Percentiles rank a stretch among this genome's conserved stretches.
phyloP scores from a whole-genome alignment of 2,329 filamentous ascomycete species.

The Neofusicoccum umdonicola region DNA sequence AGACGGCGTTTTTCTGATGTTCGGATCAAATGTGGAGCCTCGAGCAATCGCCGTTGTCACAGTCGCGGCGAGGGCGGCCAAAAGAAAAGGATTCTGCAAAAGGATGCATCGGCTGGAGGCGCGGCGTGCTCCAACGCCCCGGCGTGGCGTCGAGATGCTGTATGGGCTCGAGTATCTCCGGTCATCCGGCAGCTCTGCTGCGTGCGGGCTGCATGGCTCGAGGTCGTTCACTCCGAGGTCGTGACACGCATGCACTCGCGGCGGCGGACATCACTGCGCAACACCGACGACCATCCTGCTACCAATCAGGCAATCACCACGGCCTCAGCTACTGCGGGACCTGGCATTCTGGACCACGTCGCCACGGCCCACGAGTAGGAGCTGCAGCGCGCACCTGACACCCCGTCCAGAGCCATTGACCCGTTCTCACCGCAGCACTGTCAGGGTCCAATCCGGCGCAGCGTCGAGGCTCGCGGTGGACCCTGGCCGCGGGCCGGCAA shows the following conservation, averaged over 20 bases:
- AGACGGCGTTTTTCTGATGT: background rate
- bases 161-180: background rate
- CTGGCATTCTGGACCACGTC: constrained; percentile 6
- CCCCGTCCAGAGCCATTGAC: background rate
- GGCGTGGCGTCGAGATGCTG: background rate
- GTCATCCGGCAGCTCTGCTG: background rate
- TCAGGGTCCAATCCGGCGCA: background rate
- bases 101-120: background rate
- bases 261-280: background rate
- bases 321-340: background rate
- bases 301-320: background rate
- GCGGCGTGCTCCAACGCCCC: background rate
- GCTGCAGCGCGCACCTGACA: constrained; percentile 1
- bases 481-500: background rate
- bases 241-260: background rate
- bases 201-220: background rate
- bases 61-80: background rate
- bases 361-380: background rate
- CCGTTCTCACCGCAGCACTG: background rate
- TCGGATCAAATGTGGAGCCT: constrained; percentile 3
- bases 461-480: background rate
- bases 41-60: background rate
- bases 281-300: background rate
- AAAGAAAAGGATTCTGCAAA: background rate
- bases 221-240: background rate